A percentile compares a stretch with the other conserved stretches of the same genome.
phyloP scores from a whole-genome alignment of 192 early-diverging fungal species.

The Paraglomus occultum region DNA sequence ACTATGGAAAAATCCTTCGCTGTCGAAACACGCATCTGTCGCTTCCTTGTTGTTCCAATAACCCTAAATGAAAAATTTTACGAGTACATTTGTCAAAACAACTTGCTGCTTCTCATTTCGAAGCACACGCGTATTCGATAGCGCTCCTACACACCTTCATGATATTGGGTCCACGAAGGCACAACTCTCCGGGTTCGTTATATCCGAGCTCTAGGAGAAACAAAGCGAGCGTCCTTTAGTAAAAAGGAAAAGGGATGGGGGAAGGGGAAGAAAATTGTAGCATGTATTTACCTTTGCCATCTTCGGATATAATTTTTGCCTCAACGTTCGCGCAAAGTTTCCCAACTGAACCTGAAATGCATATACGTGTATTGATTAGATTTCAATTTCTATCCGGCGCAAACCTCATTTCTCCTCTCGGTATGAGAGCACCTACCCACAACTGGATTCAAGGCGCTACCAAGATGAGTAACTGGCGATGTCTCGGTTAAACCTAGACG shows the following conservation, averaged over 20 bases:
- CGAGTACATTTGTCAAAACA: neutral
- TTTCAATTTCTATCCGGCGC: neutral
- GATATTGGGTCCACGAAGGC: slow-evolving; percentile 82
- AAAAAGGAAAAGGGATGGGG: neutral
- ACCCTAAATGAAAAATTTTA: slow-evolving; percentile 37
- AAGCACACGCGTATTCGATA: neutral
- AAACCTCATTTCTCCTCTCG: neutral
- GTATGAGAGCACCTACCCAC: slow-evolving; percentile 32
- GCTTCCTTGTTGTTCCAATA: slow-evolving; percentile 81
- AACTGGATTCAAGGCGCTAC: slow-evolving; percentile 31
- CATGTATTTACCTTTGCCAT: slow-evolving; percentile 46
- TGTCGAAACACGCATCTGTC: slow-evolving; percentile 67
- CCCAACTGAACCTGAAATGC: slow-evolving; percentile 61
- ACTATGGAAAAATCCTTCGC: slow-evolving; percentile 78
- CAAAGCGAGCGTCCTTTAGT: neutral
- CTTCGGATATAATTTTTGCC: slow-evolving; percentile 73
- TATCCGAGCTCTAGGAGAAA: slow-evolving; percentile 43
- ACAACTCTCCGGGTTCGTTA: slow-evolving; percentile 75
- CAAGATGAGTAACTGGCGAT: slow-evolving; percentile 49
- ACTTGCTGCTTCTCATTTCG: neutral
- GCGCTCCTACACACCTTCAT: slow-evolving; percentile 54
- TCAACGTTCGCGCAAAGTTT: slow-evolving; percentile 67
- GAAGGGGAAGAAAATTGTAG: neutral
- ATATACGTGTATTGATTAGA: neutral
- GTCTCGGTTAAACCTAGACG: slow-evolving; percentile 51